A percentile compares a stretch with the other conserved stretches of the same genome.
Evolutionary conservation across 495 filamentous ascomycete genomes (phyloP).

Genomic region (Niebla homalea): DNA sequence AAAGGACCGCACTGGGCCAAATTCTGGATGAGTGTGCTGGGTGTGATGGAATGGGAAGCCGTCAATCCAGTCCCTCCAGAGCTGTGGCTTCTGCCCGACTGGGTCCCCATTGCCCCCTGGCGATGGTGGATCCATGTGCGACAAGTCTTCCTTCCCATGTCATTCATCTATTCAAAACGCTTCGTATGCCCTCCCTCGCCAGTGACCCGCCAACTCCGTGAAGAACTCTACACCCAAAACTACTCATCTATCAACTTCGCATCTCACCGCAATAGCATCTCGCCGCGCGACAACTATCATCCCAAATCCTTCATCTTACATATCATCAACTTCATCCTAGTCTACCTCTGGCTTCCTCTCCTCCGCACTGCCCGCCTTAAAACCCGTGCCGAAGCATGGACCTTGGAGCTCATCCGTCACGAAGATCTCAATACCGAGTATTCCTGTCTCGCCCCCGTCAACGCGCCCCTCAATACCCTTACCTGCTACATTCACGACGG

Average conservation of each 20-base stretch:
- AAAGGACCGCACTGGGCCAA: slow-evolving; percentile 91
- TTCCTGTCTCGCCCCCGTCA: slow-evolving; percentile 79
- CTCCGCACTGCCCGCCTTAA: slow-evolving; percentile 45
- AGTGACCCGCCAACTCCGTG: slow-evolving; percentile 53
- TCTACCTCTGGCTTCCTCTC: slow-evolving; percentile 65
- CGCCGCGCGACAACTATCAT: slow-evolving; percentile 74
- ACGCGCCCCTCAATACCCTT: slow-evolving; percentile 73
- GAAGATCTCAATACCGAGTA: slow-evolving; percentile 89
- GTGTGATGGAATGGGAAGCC: slow-evolving; percentile 76
- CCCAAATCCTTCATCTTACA: slow-evolving; percentile 79
- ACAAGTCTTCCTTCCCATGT: slow-evolving; percentile 84
- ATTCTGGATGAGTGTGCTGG: slow-evolving; percentile 76
- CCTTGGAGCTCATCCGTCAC: slow-evolving; percentile 63
- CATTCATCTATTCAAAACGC: slow-evolving; percentile 69
- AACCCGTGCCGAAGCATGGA: slow-evolving; percentile 60
- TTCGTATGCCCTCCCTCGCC: slow-evolving; percentile 61
- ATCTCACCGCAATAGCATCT: slow-evolving; percentile 69
- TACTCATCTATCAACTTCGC: slow-evolving; percentile 68
- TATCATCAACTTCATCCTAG: slow-evolving; percentile 57
- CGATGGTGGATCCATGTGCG: slow-evolving; percentile 98
- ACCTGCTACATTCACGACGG: slow-evolving; percentile 76
- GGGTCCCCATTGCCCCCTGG: slow-evolving; percentile 91
- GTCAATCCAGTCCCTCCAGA: slow-evolving; percentile 92
- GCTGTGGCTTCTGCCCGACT: slow-evolving; percentile 89
- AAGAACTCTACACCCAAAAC: slow-evolving; percentile 74